These are phyloP conservation scores for Eremochloa ophiuroides DNA, from an alignment of 176 grass and related monocot genomes.

Conservation along the genomic window DNA sequence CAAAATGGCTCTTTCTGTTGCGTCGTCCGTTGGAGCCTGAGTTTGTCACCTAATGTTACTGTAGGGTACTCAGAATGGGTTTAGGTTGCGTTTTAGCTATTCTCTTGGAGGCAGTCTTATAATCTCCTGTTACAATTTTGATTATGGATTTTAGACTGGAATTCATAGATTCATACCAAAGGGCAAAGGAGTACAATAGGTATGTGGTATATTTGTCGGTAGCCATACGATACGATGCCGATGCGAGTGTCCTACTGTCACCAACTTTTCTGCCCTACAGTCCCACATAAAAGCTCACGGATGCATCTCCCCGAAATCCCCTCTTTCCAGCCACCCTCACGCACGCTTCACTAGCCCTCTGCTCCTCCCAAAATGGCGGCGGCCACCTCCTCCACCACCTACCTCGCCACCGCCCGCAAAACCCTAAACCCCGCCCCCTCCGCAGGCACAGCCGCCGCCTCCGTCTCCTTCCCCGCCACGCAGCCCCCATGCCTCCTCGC, in stretches of 20 bases:
- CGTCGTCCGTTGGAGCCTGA: no score
- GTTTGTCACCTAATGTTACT: no score
- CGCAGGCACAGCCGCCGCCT: conserved; percentile 17
- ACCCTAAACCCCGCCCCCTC: conserved; percentile 33
- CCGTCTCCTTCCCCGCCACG: conserved; percentile 28
- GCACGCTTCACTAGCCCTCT: neutral
- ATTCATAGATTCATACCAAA: no score
- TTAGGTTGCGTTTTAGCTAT: no score
- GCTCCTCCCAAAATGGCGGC: conserved; percentile 46
- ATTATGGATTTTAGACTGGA: no score
- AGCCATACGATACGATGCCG: no score
- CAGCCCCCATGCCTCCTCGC: conserved; percentile 7
- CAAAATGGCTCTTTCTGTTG: no score
- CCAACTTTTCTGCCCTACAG: neutral
- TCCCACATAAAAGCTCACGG: conserved; percentile 7
- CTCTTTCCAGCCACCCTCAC: conserved; percentile 9
- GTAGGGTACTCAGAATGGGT: no score
- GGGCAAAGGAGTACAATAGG: no score
- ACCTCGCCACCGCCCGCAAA: conserved; percentile 24
- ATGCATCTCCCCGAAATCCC: neutral
- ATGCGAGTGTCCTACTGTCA: neutral
- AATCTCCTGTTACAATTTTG: no score
- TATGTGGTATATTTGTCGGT: no score
- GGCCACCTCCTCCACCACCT: conserved; percentile 33
- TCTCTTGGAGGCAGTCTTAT: no score